Percentiles rank a stretch among this genome's conserved stretches.
phyloP scores from a whole-genome alignment of 2,329 filamentous ascomycete genomes.

The Colletotrichum echinochloae region DNA sequence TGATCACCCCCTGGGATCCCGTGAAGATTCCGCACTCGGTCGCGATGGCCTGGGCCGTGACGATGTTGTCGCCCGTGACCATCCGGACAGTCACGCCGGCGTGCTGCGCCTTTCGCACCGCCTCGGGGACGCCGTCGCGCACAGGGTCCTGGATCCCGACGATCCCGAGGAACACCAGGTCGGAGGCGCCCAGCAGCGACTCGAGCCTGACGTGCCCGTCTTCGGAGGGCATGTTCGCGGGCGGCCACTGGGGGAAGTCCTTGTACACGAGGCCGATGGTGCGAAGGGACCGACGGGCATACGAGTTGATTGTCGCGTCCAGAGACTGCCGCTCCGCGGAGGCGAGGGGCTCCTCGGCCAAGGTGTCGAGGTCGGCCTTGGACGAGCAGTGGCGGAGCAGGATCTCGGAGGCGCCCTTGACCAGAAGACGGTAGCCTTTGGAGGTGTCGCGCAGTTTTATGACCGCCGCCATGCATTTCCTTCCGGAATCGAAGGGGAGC shows the following conservation, averaged over 20 bases:
- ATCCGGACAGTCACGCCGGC: constrained; percentile 76
- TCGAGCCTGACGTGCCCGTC: constrained; percentile 63
- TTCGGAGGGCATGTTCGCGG: constrained; percentile 67
- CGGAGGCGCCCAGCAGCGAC: constrained; percentile 28
- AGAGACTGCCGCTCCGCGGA: constrained; percentile 11
- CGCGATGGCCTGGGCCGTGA: constrained; percentile 58
- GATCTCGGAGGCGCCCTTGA: constrained; percentile 66
- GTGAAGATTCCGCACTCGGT: constrained; percentile 55
- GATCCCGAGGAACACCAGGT: constrained; percentile 56
- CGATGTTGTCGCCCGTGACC: constrained; percentile 63
- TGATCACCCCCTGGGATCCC: constrained; percentile 63
- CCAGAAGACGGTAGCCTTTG: constrained; percentile 66
- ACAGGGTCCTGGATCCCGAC: constrained; percentile 78
- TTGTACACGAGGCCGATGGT: constrained; percentile 55
- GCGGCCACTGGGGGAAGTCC: constrained; percentile 49
- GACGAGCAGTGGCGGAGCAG: constrained; percentile 56
- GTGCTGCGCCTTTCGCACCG: constrained; percentile 70
- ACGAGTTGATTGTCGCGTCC: constrained; percentile 50
- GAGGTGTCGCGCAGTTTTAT: constrained; percentile 61
- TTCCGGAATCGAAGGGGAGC: constrained; percentile 51
- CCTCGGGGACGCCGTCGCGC: constrained; percentile 69
- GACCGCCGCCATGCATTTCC: constrained; percentile 78
- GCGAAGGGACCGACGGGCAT: constrained; percentile 53
- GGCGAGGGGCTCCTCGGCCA: constrained; percentile 11
- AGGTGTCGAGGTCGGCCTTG: constrained; percentile 43